phyloP scores from a whole-genome alignment of 2,329 filamentous ascomycete species.

The Fusarium pseudonygamai region DNA sequence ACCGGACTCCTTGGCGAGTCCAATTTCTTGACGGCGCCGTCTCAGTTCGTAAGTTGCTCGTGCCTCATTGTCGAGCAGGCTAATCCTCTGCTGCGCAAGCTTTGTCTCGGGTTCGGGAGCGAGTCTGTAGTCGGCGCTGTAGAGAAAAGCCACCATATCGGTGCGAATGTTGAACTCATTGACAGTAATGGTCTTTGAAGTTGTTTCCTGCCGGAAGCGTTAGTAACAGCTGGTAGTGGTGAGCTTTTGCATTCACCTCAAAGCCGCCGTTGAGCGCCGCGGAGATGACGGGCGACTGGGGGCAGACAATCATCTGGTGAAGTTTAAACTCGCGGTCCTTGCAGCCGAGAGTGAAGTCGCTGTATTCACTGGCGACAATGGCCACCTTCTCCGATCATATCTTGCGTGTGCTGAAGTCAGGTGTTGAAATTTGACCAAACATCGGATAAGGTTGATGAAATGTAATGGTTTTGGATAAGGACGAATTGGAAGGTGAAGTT shows the following conservation, averaged over 20 bases:
- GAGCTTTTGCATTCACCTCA: neutral
- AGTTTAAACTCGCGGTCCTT: neutral
- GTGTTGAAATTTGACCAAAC: too few species aligned
- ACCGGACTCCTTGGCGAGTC: too few species aligned
- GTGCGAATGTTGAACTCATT: neutral
- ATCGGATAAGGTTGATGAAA: too few species aligned
- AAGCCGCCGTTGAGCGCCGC: neutral
- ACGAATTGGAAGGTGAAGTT: too few species aligned
- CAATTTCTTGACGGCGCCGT: too few species aligned
- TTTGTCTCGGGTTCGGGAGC: too few species aligned
- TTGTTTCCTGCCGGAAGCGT: neutral
- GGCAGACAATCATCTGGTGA: constrained; percentile 1
- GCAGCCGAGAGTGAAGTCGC: neutral
- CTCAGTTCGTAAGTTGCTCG: too few species aligned
- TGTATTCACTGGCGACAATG: neutral
- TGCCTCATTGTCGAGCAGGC: too few species aligned
- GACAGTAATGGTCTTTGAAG: neutral
- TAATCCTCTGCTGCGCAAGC: too few species aligned
- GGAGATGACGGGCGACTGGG: neutral
- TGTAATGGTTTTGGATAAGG: too few species aligned
- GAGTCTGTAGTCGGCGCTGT: neutral
- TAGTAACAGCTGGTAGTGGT: accelerated
- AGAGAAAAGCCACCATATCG: neutral
- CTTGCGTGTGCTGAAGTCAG: too few species aligned
- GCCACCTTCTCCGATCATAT: too few species aligned